These are phyloP conservation scores for Suillus sp. DNA, from an alignment of 768 basidiomycete species.

Conservation along the genomic window DNA sequence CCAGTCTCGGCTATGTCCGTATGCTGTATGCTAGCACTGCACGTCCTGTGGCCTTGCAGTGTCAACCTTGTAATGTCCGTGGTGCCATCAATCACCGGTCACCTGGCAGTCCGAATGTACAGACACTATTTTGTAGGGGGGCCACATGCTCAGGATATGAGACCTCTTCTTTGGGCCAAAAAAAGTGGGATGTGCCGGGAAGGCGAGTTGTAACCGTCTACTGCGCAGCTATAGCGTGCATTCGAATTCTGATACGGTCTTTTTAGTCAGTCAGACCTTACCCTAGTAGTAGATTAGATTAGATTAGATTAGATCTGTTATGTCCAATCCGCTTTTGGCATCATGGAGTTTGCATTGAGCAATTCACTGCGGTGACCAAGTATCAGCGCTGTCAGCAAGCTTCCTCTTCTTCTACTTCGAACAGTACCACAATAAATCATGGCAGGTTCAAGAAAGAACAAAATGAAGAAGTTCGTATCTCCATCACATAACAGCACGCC, in stretches of 20 bases:
- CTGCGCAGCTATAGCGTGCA: neutral
- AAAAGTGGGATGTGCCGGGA: neutral
- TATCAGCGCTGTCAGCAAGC: neutral
- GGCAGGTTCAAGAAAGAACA: slow-evolving; percentile 59
- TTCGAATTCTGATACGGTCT: neutral
- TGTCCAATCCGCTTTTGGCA: neutral
- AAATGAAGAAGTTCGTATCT: slow-evolving; percentile 49
- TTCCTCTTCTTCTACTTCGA: neutral
- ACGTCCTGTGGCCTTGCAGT: neutral
- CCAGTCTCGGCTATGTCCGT: neutral
- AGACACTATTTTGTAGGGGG: neutral
- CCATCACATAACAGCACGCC: slow-evolving; percentile 23
- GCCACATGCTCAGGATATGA: neutral
- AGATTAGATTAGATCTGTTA: neutral
- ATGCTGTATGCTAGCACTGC: neutral
- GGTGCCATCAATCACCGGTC: neutral
- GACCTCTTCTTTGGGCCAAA: neutral
- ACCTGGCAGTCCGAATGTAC: neutral
- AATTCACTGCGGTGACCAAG: neutral
- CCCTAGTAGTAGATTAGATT: neutral
- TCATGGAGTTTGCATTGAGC: neutral
- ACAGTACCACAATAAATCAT: slow-evolving; percentile 28
- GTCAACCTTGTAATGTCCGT: neutral
- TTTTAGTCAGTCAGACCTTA: no score
- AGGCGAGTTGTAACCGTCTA: neutral